Evolutionary conservation across 768 basidiomycete species (phyloP).

Genomic region (Favolaschia claudopus): DNA sequence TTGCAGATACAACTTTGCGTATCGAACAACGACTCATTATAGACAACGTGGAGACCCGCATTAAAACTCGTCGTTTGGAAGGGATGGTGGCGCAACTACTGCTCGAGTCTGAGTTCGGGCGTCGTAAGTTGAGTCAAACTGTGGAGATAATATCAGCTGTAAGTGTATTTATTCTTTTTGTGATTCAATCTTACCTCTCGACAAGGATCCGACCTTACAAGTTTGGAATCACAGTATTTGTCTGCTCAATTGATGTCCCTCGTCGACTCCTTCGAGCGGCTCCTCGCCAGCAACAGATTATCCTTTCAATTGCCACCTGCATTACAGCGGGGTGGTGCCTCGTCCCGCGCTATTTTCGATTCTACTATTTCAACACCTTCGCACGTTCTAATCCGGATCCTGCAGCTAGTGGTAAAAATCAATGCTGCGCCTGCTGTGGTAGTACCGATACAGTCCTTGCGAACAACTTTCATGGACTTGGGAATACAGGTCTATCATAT

Average conservation of each 20-base stretch:
- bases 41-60: constrained; percentile 13
- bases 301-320: not conserved
- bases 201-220: constrained; percentile 9
- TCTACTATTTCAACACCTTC: too few species aligned
- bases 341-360: too few species aligned
- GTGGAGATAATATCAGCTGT: constrained; percentile 14
- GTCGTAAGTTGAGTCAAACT: not conserved
- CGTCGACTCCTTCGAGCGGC: not conserved
- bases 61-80: not conserved
- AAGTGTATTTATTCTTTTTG: not conserved
- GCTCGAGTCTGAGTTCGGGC: constrained; percentile 7
- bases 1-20: not conserved
- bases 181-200: not conserved
- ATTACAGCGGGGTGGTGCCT: not conserved
- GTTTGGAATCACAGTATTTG: constrained; percentile 13
- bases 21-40: constrained; percentile 14
- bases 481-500: not conserved
- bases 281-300: not conserved
- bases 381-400: too few species aligned
- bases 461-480: not conserved
- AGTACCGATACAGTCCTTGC: not conserved
- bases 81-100: constrained; percentile 16
- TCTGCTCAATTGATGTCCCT: constrained; percentile 5
- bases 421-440: too few species aligned
- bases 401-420: too few species aligned